Percentiles rank a stretch among this genome's conserved stretches.
Evolutionary conservation across 345 rosid species (phyloP).

Genomic region (Corchorus olitorius): DNA sequence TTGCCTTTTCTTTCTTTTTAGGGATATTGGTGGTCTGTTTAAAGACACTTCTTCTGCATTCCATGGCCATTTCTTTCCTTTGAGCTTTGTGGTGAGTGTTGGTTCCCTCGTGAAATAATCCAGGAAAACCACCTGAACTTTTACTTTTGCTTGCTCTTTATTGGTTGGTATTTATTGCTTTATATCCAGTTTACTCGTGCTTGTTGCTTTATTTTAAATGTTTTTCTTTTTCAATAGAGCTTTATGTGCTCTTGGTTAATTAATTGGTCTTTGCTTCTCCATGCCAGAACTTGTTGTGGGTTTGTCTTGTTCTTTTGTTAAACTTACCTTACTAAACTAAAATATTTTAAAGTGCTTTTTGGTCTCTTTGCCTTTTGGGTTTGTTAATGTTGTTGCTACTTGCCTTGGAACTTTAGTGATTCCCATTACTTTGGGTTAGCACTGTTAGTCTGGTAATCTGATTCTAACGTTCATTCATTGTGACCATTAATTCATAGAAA

Average conservation of each 20-base stretch:
- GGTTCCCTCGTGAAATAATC: slow-evolving; percentile 30
- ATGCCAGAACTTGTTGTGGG: slow-evolving; percentile 12
- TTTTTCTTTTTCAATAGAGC: neutral
- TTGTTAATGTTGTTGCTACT: neutral
- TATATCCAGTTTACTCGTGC: neutral
- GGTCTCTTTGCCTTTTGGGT: neutral
- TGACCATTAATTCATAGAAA: neutral
- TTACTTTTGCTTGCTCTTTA: slow-evolving; percentile 16
- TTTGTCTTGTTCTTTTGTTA: neutral
- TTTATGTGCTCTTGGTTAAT: neutral
- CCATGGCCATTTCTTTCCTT: slow-evolving; percentile 19
- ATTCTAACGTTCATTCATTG: neutral
- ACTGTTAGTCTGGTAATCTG: neutral
- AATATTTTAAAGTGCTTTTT: slow-evolving; percentile 11
- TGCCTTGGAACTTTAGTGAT: slow-evolving; percentile 15
- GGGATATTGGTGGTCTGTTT: slow-evolving; percentile 23
- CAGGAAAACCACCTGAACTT: slow-evolving; percentile 18
- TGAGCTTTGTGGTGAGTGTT: slow-evolving; percentile 37
- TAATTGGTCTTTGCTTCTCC: slow-evolving; percentile 16
- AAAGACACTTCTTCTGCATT: slow-evolving; percentile 22
- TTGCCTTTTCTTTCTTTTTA: neutral
- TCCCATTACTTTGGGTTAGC: neutral
- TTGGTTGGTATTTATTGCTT: slow-evolving; percentile 16
- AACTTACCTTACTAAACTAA: neutral
- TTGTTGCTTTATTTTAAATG: slow-evolving; percentile 5